Evolutionary conservation across 2,329 filamentous ascomycete genomes (phyloP).

Genomic region (Fusarium nygamai): DNA sequence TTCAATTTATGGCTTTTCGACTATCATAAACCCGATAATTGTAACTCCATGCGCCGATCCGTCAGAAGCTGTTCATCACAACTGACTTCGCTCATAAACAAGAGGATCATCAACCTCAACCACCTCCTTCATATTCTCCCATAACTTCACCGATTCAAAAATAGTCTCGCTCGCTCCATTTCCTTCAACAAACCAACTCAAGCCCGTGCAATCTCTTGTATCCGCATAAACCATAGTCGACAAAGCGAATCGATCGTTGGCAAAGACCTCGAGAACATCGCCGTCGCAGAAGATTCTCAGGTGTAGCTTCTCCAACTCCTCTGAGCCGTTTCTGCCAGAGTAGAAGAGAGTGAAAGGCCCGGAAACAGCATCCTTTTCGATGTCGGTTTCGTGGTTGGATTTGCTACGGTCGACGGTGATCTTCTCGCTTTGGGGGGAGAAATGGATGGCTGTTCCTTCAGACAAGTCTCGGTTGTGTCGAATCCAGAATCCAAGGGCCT

Average conservation of each 20-base stretch:
- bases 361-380: slow-evolving; percentile 49
- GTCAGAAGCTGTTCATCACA: not conserved
- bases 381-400: slow-evolving; percentile 45
- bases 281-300: slow-evolving; percentile 41
- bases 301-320: slow-evolving; percentile 34
- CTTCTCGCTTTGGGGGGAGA: slow-evolving; percentile 50
- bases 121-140: slow-evolving; percentile 34
- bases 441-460: slow-evolving; percentile 51
- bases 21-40: not conserved
- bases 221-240: slow-evolving; percentile 43
- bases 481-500: slow-evolving; percentile 37
- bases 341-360: slow-evolving; percentile 60
- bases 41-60: not conserved
- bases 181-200: slow-evolving; percentile 42
- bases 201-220: slow-evolving; percentile 12
- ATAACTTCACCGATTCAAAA: slow-evolving; percentile 37
- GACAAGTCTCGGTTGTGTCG: slow-evolving; percentile 42
- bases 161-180: not conserved
- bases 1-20: not conserved
- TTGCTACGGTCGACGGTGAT: slow-evolving; percentile 52
- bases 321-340: not conserved
- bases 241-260: slow-evolving; percentile 42
- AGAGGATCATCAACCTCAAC: slow-evolving; percentile 21
- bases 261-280: slow-evolving; percentile 42
- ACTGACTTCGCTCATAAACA: slow-evolving; percentile 19